Percentiles rank a stretch among this genome's conserved stretches.
Evolutionary conservation across 805 yeast species (phyloP).

Genomic region (Monosporozyma solicola): DNA sequence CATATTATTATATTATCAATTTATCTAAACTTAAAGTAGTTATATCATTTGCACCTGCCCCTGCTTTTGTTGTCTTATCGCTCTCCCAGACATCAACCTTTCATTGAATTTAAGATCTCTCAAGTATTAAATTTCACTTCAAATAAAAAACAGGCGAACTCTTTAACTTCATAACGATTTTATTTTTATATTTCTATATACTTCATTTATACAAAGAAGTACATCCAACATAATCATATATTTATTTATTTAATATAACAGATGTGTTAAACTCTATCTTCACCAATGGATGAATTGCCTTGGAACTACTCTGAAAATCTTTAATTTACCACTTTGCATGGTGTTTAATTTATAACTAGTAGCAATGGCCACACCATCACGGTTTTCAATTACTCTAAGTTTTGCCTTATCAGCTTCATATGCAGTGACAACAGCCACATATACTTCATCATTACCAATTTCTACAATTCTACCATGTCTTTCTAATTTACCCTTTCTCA

Average conservation of each 20-base stretch:
- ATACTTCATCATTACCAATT: slow-evolving; percentile 48
- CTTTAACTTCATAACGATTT: neutral
- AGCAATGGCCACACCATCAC: slow-evolving; percentile 45
- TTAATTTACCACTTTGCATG: slow-evolving; percentile 67
- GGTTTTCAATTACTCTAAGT: slow-evolving; percentile 55
- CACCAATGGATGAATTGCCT: slow-evolving; percentile 69
- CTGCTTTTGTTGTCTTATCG: too few species aligned
- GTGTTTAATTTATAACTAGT: slow-evolving; percentile 62
- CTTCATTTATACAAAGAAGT: neutral
- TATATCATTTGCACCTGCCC: too few species aligned
- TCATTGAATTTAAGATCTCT: neutral
- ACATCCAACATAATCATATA: neutral
- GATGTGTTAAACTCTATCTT: neutral
- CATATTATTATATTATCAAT: neutral
- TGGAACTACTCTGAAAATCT: slow-evolving; percentile 73
- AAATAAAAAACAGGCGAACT: neutral
- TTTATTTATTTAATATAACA: slow-evolving; percentile 1
- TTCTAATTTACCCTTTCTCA: slow-evolving; percentile 66
- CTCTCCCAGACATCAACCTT: neutral
- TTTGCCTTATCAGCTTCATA: slow-evolving; percentile 68
- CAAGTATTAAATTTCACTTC: neutral
- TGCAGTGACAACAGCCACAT: slow-evolving; percentile 54
- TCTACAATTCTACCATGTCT: slow-evolving; percentile 40
- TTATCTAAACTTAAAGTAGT: too few species aligned
- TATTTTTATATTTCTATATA: neutral